Base-by-base conservation (phyloP, 129 eudicot genomes). In the Ambrosia trifida region DNA sequence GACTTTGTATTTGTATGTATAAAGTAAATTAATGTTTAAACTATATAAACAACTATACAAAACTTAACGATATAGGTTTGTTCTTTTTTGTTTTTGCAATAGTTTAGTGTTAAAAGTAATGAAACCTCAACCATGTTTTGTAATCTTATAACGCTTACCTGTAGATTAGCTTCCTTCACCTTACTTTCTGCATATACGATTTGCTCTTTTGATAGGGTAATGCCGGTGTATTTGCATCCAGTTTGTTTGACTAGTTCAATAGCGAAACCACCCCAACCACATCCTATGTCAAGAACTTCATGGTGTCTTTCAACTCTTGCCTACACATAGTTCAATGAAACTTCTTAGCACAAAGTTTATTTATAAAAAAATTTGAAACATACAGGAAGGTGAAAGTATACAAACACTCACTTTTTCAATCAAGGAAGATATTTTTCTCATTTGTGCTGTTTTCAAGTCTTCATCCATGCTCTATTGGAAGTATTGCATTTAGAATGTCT, bases 231-330 rank as follows among this genome's bases (percentile, higher is more conserved):
- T 69, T 79, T 86, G 69, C 97, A 91, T 56, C 97, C 96, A 0
- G 97, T 88, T 78, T 80, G 64, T 69, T 76, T 86, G 4, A 91
- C 97, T 58, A 84, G 76, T 79, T 91, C 97, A 69, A 91, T 85
- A 13, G 96, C 97, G 14, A 91, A 70, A 51, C 76, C 76, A 51
- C 97, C 97, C 97, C 96, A 88, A 70, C 97, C 96, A 31, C 88
- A 82, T 17, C 97, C 97, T 57, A 91, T 91, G 68, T 91, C 97
- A 44, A 91, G 80, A 80, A 91, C 72, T 49, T 91, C 82, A 41
- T 91, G 90, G 8, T 81, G 64, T 74, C 79, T 84, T 3, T 76
- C 59, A 16, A 88, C 57, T 75, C 74, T 85, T 70, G 96, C 96
- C 97, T 91, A 66, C 12, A 65, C 60, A 30, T 4, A n/a, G 24